phyloP scores from a whole-genome alignment of 2,329 filamentous ascomycete genomes.

The Coccinonectria pachysandricola region DNA sequence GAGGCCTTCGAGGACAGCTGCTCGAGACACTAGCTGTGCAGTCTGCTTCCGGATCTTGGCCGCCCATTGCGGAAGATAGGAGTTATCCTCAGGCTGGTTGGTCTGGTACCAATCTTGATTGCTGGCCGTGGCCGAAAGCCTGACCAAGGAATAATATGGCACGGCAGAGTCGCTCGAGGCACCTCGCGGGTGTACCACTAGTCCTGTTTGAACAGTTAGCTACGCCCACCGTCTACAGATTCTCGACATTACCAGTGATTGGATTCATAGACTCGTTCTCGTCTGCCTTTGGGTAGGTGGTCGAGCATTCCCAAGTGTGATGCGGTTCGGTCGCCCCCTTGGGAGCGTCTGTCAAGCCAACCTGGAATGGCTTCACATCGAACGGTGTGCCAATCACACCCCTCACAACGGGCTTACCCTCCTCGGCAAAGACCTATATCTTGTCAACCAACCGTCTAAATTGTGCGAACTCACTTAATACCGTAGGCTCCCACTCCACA shows the following conservation, averaged over 20 bases:
- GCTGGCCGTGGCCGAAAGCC: conserved; percentile 40
- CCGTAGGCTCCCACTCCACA: conserved; percentile 44
- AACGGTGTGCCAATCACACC: conserved; percentile 45
- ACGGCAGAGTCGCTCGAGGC: conserved; percentile 15
- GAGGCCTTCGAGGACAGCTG: conserved; percentile 30
- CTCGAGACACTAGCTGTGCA: conserved; percentile 33
- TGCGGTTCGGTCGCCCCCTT: conserved; percentile 24
- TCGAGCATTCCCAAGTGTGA: conserved; percentile 33
- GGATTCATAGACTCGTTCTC: conserved; percentile 24
- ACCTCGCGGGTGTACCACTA: conserved; percentile 32
- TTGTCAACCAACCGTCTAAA: conserved; percentile 3
- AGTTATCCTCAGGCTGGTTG: conserved; percentile 26
- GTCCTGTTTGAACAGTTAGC: conserved; percentile 23
- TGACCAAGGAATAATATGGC: conserved; percentile 42
- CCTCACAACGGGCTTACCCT: conserved; percentile 31
- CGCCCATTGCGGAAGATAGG: conserved; percentile 34
- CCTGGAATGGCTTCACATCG: conserved; percentile 38
- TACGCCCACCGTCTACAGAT: too few species aligned
- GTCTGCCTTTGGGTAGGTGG: conserved; percentile 30
- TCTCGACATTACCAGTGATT: conserved; percentile 13
- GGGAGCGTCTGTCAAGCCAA: conserved; percentile 27
- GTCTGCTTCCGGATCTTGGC: conserved; percentile 34
- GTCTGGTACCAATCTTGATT: conserved; percentile 45
- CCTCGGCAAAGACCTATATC: conserved; percentile 32
- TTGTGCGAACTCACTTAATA: conserved; percentile 16